Percentiles rank a stretch among this genome's conserved stretches.
Evolutionary conservation across 768 basidiomycete species (phyloP).

Genomic region (Saitozyma sp.): DNA sequence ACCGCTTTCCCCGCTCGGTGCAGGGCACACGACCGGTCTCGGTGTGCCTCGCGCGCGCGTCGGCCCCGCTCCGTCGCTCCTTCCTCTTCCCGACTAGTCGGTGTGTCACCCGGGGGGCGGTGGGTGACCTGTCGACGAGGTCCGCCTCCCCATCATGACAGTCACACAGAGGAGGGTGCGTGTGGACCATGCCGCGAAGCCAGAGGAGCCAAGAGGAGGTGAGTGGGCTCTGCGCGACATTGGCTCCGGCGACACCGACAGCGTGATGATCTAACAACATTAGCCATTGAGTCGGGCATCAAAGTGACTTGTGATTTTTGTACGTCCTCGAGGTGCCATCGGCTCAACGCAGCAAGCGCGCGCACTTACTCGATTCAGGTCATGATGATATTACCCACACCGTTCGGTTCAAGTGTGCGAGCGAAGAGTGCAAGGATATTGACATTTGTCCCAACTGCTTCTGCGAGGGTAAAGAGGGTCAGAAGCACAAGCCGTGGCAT

Average conservation of each 20-base stretch:
- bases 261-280: no score
- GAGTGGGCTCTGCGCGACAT: no score
- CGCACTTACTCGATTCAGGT: conserved; percentile 49
- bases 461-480: conserved; percentile 85
- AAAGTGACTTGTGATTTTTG: conserved; percentile 52
- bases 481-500: conserved; percentile 79
- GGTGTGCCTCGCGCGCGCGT: no score
- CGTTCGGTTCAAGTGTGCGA: conserved; percentile 95
- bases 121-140: no score
- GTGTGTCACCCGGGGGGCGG: no score
- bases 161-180: conserved; percentile 47
- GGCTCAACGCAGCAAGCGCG: neutral
- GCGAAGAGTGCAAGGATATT: conserved; percentile 65
- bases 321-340: conserved; percentile 15
- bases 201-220: conserved; percentile 22
- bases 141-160: conserved; percentile 31
- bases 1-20: no score
- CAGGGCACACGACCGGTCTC: no score
- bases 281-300: conserved; percentile 50
- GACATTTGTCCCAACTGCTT: conserved; percentile 94
- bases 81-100: no score
- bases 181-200: conserved; percentile 29
- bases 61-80: no score
- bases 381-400: conserved; percentile 87
- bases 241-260: no score